Conservation (phyloP, 2,329 filamentous ascomycete genomes). For the Colletotrichum noveboracense region DNA sequence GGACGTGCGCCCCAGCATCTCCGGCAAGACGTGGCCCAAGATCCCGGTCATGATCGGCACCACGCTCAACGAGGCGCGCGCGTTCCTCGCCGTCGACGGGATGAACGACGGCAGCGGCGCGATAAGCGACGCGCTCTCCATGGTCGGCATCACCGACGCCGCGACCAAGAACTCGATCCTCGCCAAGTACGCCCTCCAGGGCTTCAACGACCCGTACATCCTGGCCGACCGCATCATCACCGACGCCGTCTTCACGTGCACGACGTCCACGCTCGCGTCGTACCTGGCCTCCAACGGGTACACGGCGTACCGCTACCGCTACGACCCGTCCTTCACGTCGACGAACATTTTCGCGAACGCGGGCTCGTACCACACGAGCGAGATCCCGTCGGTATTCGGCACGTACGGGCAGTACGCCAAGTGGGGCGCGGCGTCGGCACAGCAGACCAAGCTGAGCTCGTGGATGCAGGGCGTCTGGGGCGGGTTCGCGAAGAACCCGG, state of each 20-base stretch:
- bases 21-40: conserved; percentile 4
- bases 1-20: conserved; percentile 6
- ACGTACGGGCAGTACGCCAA: conserved; percentile 4
- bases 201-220: neutral
- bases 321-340: conserved; percentile 5
- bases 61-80: conserved; percentile 5
- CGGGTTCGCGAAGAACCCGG: conserved; percentile 9
- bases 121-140: neutral
- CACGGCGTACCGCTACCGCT: conserved; percentile 16
- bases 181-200: neutral
- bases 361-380: conserved; percentile 16
- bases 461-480: conserved; percentile 15
- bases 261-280: neutral
- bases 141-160: neutral
- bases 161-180: neutral
- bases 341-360: conserved; percentile 12
- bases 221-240: neutral
- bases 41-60: conserved; percentile 15
- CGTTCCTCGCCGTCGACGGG: neutral
- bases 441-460: conserved; percentile 2
- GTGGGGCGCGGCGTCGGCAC: neutral
- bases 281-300: neutral
- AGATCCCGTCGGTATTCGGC: conserved; percentile 19
- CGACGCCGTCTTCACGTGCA: conserved; percentile 11
- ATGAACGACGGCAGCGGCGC: neutral